Conservation (phyloP, 2,329 filamentous ascomycete species). For the Fusarium buharicum region DNA sequence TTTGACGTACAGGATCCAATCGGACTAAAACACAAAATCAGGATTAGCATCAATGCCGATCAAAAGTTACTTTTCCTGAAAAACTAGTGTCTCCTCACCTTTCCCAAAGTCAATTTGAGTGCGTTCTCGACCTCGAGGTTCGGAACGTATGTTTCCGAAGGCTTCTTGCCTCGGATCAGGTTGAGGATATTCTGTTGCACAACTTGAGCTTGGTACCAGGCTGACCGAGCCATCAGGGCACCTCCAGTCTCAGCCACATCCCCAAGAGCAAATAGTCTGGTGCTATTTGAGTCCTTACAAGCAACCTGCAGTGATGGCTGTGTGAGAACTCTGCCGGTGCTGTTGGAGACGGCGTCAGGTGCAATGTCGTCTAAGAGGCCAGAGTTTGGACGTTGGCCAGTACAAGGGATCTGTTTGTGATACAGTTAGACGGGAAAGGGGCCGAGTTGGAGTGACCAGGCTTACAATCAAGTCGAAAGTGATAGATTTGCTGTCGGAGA, state of each 20-base stretch:
- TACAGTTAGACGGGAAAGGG: background rate
- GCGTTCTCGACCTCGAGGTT: background rate
- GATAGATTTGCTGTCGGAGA: background rate
- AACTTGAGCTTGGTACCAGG: background rate
- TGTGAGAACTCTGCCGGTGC: background rate
- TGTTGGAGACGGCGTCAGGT: conserved; percentile 1
- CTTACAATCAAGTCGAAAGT: background rate
- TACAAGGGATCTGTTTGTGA: conserved; percentile 13
- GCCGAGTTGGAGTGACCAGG: background rate
- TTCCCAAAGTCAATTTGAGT: conserved; percentile 3
- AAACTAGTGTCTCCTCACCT: background rate
- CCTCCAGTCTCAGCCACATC: conserved; percentile 11
- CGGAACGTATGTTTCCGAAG: background rate
- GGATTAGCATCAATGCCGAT: background rate
- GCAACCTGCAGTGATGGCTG: conserved; percentile 2
- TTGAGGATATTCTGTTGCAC: conserved; percentile 1
- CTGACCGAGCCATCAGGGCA: conserved; percentile 5
- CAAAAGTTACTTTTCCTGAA: background rate
- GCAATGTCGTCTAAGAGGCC: background rate
- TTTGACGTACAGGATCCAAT: background rate
- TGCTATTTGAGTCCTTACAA: background rate
- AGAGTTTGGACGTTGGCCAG: conserved; percentile 12
- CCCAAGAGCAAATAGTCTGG: conserved; percentile 9
- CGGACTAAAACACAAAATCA: background rate
- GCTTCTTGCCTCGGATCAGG: background rate